Base-by-base conservation (phyloP, 495 filamentous ascomycete genomes). In the Cetradonia linearis region DNA sequence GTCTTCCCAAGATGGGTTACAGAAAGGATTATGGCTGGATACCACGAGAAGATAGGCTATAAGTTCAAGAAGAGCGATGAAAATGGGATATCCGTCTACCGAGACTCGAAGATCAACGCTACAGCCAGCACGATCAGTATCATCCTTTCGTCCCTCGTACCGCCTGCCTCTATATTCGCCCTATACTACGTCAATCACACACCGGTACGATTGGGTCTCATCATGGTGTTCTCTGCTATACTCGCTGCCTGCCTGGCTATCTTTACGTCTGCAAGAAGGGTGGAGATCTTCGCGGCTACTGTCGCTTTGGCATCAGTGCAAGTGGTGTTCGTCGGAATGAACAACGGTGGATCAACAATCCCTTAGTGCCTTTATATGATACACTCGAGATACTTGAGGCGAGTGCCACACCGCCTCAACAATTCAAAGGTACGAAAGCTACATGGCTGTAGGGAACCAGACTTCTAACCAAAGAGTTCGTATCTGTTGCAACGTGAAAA, bases 271-370 rank as follows among this genome's bases (percentile, higher is more conserved):
- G 69, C 70, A 7, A 65, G 60, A 34, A 62, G 62, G 20, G 61
- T 67, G 10, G 70, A 74, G 62, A 66, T 72, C 25, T 73, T 74
- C 61, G 69, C 69, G 6, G 69, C 67, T 16, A 65, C 70, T n/a
- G 65, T 65, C 10, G 68, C 69, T 65, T 67, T 62, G 62, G 71
- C 46, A 5, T 50, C 58, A 1, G 58, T 60, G 3, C 58, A 60
- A 34, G 58, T 60, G 0, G 58, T 60, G n/a, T 60, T 60, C 25
- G 37, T 60, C 28, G 58, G 46, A 18, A 60, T 47, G 42, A 60
- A 57, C 27, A 57, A 34, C 46, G 40, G 23, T 34, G 48, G 48
- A 23, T 46, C 55, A 18, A 46, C 42, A 1, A 10, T 46, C 42
- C 42, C 42, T 10, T 46, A 3, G 25, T 33, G 38, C n/a, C 28